Evolutionary conservation across 306 rosid genomes (phyloP), one percentile per base, ranked within the genome.

Genomic region (Herpetospermum pedunculosum): DNA sequence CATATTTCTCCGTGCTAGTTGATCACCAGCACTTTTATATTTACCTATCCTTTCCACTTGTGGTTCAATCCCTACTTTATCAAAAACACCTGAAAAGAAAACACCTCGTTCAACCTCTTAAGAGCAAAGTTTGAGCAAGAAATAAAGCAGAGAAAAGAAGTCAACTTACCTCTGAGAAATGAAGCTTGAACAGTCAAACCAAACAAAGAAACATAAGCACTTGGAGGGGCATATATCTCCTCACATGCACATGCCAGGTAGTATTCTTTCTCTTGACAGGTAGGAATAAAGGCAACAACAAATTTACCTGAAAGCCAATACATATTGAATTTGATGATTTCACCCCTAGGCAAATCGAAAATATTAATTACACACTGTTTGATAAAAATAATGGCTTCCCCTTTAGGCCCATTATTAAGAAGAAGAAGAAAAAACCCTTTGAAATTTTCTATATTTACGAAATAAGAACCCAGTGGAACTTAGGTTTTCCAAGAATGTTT

Each of bases 11-110:
- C 94, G 85, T 25, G 83, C 80, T 46, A 94, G 96, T 72, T 86
- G 96, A 86, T 94, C 99, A 47, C 95, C 99, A 5, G 93, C 86
- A 76, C 97, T 93, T 88, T 94, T 91, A 82, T 89, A 94, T 78
- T 91, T 94, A 58, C 99, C 99, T 80, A 94, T 83, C 86, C 90
- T 89, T 77, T 85, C 92, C 59, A 94, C 88, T 77, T 91, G 89
- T 67, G 99, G 99, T 81, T 89, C 97, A 78, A 94, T 81, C 78
- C 99, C 97, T 37, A 87, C 72, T 70, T 89, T 94, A 57, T 94
- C 96, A 70, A 94, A 80, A 81, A 91, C 84, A 75, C 99, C 97
- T 91, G 77, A 72, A 82, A 84, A 70, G 29, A 16, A 75, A 72
- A 48, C 75, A 71, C 30, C 60, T 18, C 29, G 34, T 73, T 19